Percentiles rank a stretch among this genome's conserved stretches.
phyloP scores from a whole-genome alignment of 1,284 basidiomycete genomes.

The Moniliophthora roreri region DNA sequence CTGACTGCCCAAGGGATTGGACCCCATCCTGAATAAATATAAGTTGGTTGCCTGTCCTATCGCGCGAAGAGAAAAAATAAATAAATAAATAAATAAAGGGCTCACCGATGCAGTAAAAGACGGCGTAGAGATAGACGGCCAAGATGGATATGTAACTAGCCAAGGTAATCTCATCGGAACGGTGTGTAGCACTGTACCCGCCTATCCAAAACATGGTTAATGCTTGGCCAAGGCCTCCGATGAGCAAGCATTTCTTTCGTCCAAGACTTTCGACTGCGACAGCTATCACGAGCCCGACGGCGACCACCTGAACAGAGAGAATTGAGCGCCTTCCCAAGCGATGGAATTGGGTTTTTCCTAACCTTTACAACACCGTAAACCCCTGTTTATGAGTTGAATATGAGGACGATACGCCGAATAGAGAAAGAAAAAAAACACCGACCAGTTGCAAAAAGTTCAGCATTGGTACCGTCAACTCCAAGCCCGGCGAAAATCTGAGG shows the following conservation, averaged over 20 bases:
- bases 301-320: constrained; percentile 31
- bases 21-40: constrained; percentile 30
- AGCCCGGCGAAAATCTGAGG: constrained; percentile 52
- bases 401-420: neutral
- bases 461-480: constrained; percentile 51
- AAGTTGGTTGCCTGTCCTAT: neutral
- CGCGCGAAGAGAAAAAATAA: neutral
- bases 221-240: constrained; percentile 44
- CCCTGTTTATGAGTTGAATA: constrained; percentile 27
- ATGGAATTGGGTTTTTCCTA: too few species aligned
- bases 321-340: neutral
- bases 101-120: constrained; percentile 41
- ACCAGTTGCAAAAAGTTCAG: constrained; percentile 54
- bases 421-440: constrained; percentile 2
- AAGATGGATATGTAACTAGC: constrained; percentile 46
- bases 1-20: constrained; percentile 22
- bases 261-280: constrained; percentile 46
- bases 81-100: constrained; percentile 10
- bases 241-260: constrained; percentile 44
- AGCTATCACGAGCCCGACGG: constrained; percentile 36
- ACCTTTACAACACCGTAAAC: constrained; percentile 61
- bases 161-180: constrained; percentile 30
- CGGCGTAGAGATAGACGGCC: constrained; percentile 48
- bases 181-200: constrained; percentile 41
- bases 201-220: constrained; percentile 52